These are phyloP conservation scores for Hirsutella minnesotensis DNA, from an alignment of 2,329 filamentous ascomycete species.

Conservation along the genomic window DNA sequence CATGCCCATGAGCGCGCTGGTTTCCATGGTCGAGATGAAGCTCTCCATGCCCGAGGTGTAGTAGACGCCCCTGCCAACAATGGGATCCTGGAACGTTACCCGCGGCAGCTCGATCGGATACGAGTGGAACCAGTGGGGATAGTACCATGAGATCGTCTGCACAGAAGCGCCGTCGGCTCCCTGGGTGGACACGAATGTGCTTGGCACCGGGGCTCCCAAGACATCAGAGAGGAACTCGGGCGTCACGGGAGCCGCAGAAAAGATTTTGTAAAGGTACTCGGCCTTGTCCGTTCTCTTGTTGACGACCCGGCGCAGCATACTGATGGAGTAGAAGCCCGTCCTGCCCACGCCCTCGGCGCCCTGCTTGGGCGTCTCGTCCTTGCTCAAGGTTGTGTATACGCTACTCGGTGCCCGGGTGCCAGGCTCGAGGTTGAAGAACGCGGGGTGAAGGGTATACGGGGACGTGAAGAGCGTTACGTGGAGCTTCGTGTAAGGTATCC, in stretches of 20 bases:
- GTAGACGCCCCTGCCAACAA: constrained; percentile 55
- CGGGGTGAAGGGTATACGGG: constrained; percentile 55
- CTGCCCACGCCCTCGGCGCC: constrained; percentile 53
- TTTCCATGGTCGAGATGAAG: constrained; percentile 98
- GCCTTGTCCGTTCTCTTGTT: constrained; percentile 44
- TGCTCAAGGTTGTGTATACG: constrained; percentile 71
- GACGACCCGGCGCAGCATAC: constrained; percentile 51
- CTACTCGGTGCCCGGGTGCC: constrained; percentile 53
- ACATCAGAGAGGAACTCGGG: constrained; percentile 40
- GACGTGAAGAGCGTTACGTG: constrained; percentile 87
- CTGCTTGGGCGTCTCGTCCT: constrained; percentile 37
- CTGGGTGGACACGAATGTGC: constrained; percentile 20
- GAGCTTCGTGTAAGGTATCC: constrained; percentile 74
- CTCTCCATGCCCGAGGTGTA: constrained; percentile 73
- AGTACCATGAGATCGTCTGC: constrained; percentile 60
- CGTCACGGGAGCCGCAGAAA: constrained; percentile 43
- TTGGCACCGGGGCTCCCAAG: constrained; percentile 35
- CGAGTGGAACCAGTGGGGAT: constrained; percentile 66
- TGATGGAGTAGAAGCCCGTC: constrained; percentile 77
- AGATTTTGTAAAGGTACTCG: constrained; percentile 55
- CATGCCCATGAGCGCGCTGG: constrained; percentile 80
- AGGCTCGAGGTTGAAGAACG: constrained; percentile 57
- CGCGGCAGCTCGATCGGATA: constrained; percentile 81
- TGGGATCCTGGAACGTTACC: constrained; percentile 74
- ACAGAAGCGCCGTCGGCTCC: constrained; percentile 11